phyloP scores from a whole-genome alignment of 768 basidiomycete species.

The Porpolomopsis calyptriformis region DNA sequence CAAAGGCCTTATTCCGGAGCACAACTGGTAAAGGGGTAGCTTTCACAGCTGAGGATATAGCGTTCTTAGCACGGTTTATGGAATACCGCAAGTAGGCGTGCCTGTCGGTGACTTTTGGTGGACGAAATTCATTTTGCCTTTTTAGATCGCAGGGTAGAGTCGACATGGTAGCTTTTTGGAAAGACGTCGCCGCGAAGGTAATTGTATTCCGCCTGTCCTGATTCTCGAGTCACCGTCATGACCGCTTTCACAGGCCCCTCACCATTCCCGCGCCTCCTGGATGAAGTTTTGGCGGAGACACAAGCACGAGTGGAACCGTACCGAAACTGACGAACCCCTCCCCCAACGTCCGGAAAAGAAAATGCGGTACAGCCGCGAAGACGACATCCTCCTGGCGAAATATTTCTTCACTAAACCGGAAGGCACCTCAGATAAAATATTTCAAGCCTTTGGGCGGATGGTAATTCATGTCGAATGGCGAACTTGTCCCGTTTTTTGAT shows the following conservation, averaged over 20 bases:
- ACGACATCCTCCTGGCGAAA: constrained; percentile 70
- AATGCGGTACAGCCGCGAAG: constrained; percentile 71
- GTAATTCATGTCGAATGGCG: constrained; percentile 26
- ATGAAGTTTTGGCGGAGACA: constrained; percentile 90
- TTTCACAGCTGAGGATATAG: constrained; percentile 75
- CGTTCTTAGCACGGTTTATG: constrained; percentile 66
- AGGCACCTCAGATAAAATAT: constrained; percentile 76
- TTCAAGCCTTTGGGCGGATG: constrained; percentile 65
- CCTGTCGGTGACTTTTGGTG: not conserved
- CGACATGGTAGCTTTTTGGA: constrained; percentile 74
- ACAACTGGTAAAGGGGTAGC: constrained; percentile 87
- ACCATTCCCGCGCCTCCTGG: constrained; percentile 88
- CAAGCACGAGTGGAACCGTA: constrained; percentile 67
- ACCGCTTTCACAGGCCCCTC: constrained; percentile 49
- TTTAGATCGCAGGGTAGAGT: constrained; percentile 45
- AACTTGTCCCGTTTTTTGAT: not conserved
- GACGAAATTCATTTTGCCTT: constrained; percentile 4
- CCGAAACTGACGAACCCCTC: constrained; percentile 57
- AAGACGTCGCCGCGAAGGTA: constrained; percentile 63
- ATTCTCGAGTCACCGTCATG: constrained; percentile 2
- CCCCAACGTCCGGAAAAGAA: constrained; percentile 79
- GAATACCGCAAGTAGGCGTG: constrained; percentile 59
- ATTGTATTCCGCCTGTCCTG: constrained; percentile 15
- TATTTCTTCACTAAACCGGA: constrained; percentile 65
- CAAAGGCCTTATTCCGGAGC: constrained; percentile 66